Conservation (phyloP, 192 early-diverging fungal species). For the Backusella parvicylindrica region DNA sequence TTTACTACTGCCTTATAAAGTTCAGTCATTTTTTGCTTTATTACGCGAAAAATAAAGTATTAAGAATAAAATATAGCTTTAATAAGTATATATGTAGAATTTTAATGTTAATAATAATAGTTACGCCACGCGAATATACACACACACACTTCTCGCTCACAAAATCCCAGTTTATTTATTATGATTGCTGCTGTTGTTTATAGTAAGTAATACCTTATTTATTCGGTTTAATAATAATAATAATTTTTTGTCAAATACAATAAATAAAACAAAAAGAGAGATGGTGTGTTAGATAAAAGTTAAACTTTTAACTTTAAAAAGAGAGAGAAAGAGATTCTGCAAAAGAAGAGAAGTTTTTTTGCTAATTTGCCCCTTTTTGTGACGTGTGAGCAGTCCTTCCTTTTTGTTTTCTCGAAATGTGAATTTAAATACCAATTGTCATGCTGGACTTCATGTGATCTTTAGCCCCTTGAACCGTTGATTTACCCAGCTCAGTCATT, state of each 20-base stretch:
- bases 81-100: not conserved
- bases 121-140: not conserved
- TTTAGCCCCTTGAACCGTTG: not conserved
- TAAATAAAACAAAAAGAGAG: not conserved
- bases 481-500: not conserved
- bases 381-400: not conserved
- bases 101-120: not conserved
- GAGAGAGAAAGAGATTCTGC: not conserved
- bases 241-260: not conserved
- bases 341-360: not conserved
- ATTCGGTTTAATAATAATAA: not conserved
- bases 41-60: not conserved
- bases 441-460: not conserved
- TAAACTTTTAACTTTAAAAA: slow-evolving; percentile 1
- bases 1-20: slow-evolving; percentile 14
- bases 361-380: not conserved
- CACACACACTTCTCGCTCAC: not conserved
- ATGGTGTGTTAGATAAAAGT: not conserved
- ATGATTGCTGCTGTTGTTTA: too few relatives aligned
- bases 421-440: not conserved
- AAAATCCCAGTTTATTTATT: not conserved
- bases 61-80: not conserved
- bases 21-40: slow-evolving; percentile 6
- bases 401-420: slow-evolving; percentile 5
- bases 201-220: not conserved